Base-by-base conservation (phyloP, 306 rosid genomes). In the Urtica urens region DNA sequence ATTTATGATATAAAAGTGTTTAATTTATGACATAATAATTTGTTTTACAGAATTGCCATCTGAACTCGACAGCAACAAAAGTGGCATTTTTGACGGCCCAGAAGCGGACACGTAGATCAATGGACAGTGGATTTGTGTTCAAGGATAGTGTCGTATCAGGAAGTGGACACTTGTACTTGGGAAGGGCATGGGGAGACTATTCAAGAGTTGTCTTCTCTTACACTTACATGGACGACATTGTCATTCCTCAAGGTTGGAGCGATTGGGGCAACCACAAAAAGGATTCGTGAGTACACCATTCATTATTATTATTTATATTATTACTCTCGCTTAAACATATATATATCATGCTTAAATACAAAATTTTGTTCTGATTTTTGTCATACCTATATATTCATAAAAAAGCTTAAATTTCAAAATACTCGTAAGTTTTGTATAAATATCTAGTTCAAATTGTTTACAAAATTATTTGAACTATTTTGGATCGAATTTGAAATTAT, bases 111-210 rank as follows among this genome's bases (percentile, higher is more conserved):
- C 63, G 45, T 62, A 48, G 68, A 2, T 65, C 94, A 29, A 4
- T 70, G 63, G 87, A 43, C 10, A 80, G 93, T 71, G 93, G 93
- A 44, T 80, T 84, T 59, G 80, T 87, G 1, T 80, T 84, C 46
- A 78, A 70, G 38, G 71, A 68, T n/a, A 28, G 87, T 47, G 38
- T 25, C 0, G 51, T 80, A 7, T 67, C 76, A 7, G 92, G 95
- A 3, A 68, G 65, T 50, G 93, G 87, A 3, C 76, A 60, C 1
- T 62, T 71, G n/a, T 80, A 70, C 57, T 78, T 84, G 3, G 84
- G 95, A 60, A 72, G 95, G 57, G 87, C 95, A 5, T 84, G 93
- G 93, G 84, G 84, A 10, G 81, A 84, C 49, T 80, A 77, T 62
- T 84, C 87, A 2, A 70, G 78, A 54, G 93, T 84, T 45, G 78